Conservation (phyloP, 1,284 basidiomycete genomes). For the Microbotryomycetes sp. region DNA sequence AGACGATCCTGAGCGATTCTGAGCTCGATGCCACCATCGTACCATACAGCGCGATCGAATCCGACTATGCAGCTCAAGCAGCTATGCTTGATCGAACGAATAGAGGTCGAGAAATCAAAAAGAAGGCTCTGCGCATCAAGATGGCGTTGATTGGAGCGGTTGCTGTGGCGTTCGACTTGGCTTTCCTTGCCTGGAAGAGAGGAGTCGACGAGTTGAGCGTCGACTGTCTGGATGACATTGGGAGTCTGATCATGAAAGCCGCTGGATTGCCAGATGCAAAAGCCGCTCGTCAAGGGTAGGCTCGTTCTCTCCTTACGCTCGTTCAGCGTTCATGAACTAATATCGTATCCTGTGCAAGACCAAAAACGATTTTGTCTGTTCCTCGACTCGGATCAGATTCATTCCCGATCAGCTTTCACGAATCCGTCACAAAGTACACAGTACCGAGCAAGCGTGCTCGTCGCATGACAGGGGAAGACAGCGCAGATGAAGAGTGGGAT, state of each 20-base stretch:
- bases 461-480: not conserved
- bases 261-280: not conserved
- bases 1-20: not conserved
- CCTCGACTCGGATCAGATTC: not conserved
- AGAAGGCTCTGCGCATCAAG: not conserved
- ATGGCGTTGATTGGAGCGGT: conserved; percentile 12
- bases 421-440: not conserved
- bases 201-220: not conserved
- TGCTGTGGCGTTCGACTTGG: conserved; percentile 21
- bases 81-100: not conserved
- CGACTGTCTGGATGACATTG: conserved; percentile 16
- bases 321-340: no score
- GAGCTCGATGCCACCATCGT: not conserved
- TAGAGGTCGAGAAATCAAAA: not conserved
- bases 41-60: not conserved
- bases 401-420: not conserved
- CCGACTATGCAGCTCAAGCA: not conserved
- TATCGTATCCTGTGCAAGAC: no score
- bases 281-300: no score
- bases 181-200: conserved; percentile 12
- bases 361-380: no score
- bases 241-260: conserved; percentile 4
- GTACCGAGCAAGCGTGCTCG: not conserved
- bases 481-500: conserved; percentile 7
- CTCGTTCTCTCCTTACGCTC: no score